Evolutionary conservation across 1,139 yeast genomes (phyloP).

Genomic region (Meyerozyma elateridarum): DNA sequence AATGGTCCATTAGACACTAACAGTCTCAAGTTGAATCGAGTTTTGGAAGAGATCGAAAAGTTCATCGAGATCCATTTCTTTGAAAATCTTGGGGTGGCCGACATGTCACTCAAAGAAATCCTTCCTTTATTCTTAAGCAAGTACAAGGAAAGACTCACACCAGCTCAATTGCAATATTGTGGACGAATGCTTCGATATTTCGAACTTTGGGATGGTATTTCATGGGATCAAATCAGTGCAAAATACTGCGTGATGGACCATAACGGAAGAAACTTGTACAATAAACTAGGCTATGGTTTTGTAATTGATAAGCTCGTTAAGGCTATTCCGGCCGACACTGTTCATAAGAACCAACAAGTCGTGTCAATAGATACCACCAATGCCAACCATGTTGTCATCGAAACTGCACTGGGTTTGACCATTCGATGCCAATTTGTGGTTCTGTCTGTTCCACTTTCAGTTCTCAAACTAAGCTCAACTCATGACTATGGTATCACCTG

Average conservation of each 20-base stretch:
- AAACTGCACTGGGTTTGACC: conserved; percentile 16
- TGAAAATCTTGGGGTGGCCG: conserved; percentile 40
- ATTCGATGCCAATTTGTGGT: conserved; percentile 48
- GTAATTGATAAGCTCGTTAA: conserved; percentile 42
- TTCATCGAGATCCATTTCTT: conserved; percentile 53
- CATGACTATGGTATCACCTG: conserved; percentile 48
- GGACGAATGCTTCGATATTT: conserved; percentile 50
- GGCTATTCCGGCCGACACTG: conserved; percentile 33
- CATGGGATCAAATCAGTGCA: conserved; percentile 63
- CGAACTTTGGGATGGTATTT: conserved; percentile 78
- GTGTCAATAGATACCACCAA: conserved; percentile 25
- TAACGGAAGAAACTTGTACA: conserved; percentile 71
- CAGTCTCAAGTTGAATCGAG: conserved; percentile 27
- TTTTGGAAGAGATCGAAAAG: conserved; percentile 55
- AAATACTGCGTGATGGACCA: conserved; percentile 62
- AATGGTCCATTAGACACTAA: conserved; percentile 25
- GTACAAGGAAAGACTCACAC: conserved; percentile 44
- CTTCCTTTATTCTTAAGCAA: conserved; percentile 42
- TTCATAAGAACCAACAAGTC: conserved; percentile 47
- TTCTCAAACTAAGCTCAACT: conserved; percentile 40
- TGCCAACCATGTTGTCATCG: conserved; percentile 15
- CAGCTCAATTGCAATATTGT: conserved; percentile 46
- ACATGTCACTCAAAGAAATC: conserved; percentile 47
- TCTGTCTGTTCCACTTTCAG: conserved; percentile 74
- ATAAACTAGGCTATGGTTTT: conserved; percentile 53